phyloP scores from a whole-genome alignment of 2,329 filamentous ascomycete genomes.

The Beauveria pseudobassiana region DNA sequence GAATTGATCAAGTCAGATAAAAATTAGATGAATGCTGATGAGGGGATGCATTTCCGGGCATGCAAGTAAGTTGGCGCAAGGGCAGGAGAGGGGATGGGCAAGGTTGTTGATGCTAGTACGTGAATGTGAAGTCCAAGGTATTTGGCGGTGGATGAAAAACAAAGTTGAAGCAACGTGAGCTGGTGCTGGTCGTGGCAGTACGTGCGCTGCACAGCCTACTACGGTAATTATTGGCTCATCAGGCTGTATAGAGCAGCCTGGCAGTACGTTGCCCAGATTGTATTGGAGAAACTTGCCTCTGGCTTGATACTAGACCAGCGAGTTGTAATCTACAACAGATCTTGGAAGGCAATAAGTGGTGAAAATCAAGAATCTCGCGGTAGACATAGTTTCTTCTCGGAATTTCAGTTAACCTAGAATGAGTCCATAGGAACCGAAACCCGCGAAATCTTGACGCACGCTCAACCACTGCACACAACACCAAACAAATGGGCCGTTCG shows the following conservation, averaged over 20 bases:
- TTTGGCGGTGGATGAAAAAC: constrained; percentile 25
- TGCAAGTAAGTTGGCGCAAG: constrained; percentile 1
- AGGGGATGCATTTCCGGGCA: constrained; percentile 8
- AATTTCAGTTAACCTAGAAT: too few species aligned
- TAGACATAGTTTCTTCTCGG: too few species aligned
- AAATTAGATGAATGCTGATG: constrained; percentile 4
- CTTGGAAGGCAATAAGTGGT: neutral
- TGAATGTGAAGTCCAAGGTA: constrained; percentile 17
- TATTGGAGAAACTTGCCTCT: neutral
- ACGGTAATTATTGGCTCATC: too few species aligned
- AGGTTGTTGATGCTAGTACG: constrained; percentile 10
- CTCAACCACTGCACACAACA: too few species aligned
- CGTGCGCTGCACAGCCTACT: neutral
- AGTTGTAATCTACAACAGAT: neutral
- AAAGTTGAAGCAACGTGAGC: constrained; percentile 15
- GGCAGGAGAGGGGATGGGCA: neutral
- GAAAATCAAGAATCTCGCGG: too few species aligned
- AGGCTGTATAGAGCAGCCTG: too few species aligned
- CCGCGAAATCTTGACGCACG: too few species aligned
- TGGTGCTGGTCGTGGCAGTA: neutral
- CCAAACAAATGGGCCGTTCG: too few species aligned
- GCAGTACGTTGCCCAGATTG: too few species aligned
- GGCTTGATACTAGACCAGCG: neutral
- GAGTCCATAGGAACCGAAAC: too few species aligned
- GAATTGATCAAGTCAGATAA: constrained; percentile 8